A percentile compares a stretch with the other conserved stretches of the same genome.
Conservation (phyloP, 1,284 basidiomycete genomes). For the Cystobasidium slooffiae region DNA sequence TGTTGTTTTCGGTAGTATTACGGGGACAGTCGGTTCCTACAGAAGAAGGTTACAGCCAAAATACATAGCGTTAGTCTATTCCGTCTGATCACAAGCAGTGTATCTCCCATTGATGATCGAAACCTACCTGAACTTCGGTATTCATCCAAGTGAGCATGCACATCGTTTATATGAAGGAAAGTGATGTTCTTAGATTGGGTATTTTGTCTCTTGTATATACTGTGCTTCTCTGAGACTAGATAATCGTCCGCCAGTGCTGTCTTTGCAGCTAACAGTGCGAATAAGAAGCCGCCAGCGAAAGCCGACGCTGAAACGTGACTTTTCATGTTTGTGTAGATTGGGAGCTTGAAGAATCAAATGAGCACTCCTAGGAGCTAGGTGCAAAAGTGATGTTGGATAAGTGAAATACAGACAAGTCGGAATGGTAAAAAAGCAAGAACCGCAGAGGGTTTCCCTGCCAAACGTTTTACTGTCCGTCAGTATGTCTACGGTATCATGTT, state of each 20-base stretch:
- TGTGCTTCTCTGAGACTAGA: conserved; percentile 24
- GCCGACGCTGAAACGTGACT: background rate
- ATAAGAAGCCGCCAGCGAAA: background rate
- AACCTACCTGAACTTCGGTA: conserved; percentile 43
- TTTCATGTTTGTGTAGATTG: background rate
- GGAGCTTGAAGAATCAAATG: too few relatives aligned
- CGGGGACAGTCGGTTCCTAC: conserved; percentile 10
- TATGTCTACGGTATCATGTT: too few relatives aligned
- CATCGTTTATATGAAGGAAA: conserved; percentile 52
- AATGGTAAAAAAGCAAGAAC: too few relatives aligned
- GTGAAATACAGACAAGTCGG: too few relatives aligned
- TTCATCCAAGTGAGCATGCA: conserved; percentile 59
- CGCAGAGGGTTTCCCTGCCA: too few relatives aligned
- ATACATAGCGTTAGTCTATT: conserved; percentile 27
- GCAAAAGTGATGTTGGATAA: too few relatives aligned
- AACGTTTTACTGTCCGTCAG: too few relatives aligned
- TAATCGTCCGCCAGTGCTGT: conserved; percentile 25
- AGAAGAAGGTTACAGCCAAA: conserved; percentile 53
- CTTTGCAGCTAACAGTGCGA: background rate
- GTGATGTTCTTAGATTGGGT: conserved; percentile 48
- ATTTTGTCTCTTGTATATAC: conserved; percentile 31
- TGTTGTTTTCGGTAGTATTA: conserved; percentile 27
- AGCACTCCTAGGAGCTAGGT: too few relatives aligned
- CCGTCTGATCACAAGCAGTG: conserved; percentile 14
- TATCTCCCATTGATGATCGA: background rate